These are phyloP conservation scores for Moesziomyces globuligerus DNA, from an alignment of 1,284 basidiomycete species.

Conservation along the genomic window DNA sequence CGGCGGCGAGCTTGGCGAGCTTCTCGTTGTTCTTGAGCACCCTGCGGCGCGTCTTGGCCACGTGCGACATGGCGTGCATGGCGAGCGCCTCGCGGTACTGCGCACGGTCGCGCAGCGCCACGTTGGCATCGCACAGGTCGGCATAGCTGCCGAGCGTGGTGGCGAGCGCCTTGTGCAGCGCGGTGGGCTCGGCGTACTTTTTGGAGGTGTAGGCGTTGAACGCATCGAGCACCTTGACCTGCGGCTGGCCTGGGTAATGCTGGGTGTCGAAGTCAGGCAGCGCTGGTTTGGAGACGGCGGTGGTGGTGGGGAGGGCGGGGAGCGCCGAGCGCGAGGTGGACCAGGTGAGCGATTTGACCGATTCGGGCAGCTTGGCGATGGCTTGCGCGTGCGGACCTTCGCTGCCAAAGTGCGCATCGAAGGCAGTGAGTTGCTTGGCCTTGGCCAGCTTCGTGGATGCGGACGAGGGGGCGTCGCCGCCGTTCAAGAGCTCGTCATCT, in stretches of 20 bases:
- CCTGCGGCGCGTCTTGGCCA: conserved; percentile 82
- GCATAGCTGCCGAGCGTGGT: conserved; percentile 48
- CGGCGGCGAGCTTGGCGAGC: conserved; percentile 70
- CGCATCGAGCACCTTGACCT: conserved; percentile 52
- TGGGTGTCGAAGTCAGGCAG: conserved; percentile 22
- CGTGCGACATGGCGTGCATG: conserved; percentile 61
- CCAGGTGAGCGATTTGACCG: conserved; percentile 28
- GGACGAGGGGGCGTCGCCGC: conserved; percentile 1
- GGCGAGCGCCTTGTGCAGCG: conserved; percentile 45
- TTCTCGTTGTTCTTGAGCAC: conserved; percentile 95
- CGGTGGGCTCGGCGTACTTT: conserved; percentile 15
- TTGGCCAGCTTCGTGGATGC: conserved; percentile 17
- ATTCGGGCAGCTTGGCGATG: conserved; percentile 35
- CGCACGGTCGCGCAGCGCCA: conserved; percentile 32
- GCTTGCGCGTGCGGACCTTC: conserved; percentile 48
- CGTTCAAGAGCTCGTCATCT: conserved; percentile 4
- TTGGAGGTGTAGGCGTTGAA: conserved; percentile 32
- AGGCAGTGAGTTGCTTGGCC: conserved; percentile 39
- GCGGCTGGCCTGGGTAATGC: conserved; percentile 38
- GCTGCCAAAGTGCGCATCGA: conserved; percentile 42
- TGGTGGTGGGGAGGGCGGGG: conserved; percentile 22
- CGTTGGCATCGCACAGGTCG: conserved; percentile 55
- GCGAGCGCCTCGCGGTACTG: conserved; percentile 44
- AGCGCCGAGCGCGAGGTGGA: conserved; percentile 26
- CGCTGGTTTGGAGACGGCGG: conserved; percentile 21